Evolutionary conservation across 371 early-diverging fungal species (phyloP).

Genomic region (Rhizopus delemar): DNA sequence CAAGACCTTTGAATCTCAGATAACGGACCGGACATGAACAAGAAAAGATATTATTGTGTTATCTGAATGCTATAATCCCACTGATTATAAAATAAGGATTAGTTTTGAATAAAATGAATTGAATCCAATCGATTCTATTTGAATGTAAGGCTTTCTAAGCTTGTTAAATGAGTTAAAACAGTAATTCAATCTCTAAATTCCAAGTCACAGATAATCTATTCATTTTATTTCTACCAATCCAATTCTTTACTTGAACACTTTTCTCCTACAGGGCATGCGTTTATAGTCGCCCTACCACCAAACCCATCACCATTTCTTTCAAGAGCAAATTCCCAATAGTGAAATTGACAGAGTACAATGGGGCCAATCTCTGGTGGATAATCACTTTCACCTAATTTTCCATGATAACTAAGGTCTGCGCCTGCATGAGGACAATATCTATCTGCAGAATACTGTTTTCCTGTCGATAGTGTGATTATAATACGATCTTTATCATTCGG

Average conservation of each 20-base stretch:
- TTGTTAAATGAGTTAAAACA: too few relatives aligned
- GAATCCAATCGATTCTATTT: too few relatives aligned
- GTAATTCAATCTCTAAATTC: too few relatives aligned
- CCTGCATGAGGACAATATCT: constrained; percentile 59
- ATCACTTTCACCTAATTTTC: constrained; percentile 41
- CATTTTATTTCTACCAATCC: constrained; percentile 13
- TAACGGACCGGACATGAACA: too few relatives aligned
- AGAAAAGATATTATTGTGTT: too few relatives aligned
- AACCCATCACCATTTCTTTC: constrained; percentile 41
- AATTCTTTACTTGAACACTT: constrained; percentile 9
- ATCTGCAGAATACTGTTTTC: constrained; percentile 43
- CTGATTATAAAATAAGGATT: too few relatives aligned
- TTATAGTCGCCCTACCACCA: constrained; percentile 35
- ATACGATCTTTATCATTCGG: constrained; percentile 44
- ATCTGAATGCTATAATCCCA: too few relatives aligned
- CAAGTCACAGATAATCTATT: too few relatives aligned
- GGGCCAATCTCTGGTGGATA: constrained; percentile 55
- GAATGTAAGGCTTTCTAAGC: too few relatives aligned
- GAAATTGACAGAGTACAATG: constrained; percentile 41
- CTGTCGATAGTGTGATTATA: constrained; percentile 43
- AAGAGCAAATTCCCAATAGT: constrained; percentile 54
- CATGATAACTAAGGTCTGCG: constrained; percentile 45
- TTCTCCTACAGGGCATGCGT: constrained; percentile 42
- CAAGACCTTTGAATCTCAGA: too few relatives aligned
- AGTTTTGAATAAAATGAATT: too few relatives aligned